Evolutionary conservation across 75 land plant species (phyloP).

Genomic region (Selaginella tamariscina): DNA sequence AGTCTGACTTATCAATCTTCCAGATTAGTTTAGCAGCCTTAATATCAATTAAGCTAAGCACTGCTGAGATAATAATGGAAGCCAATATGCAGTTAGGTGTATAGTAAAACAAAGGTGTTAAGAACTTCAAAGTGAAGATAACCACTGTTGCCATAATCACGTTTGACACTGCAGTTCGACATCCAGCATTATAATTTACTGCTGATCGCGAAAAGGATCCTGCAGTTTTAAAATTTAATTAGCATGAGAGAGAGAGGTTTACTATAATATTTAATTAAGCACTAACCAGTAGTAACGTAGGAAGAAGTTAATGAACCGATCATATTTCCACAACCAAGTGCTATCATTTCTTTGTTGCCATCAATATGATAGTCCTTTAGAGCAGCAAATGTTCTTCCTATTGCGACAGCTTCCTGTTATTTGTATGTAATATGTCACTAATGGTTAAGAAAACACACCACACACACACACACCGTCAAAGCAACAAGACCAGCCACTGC

Average conservation of each 20-base stretch:
- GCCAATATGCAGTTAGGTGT: background rate
- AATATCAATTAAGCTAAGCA: background rate
- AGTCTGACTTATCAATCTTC: slow-evolving; percentile 5
- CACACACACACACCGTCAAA: background rate
- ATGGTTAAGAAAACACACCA: background rate
- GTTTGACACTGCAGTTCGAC: background rate
- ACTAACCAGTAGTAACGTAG: background rate
- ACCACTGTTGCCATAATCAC: background rate
- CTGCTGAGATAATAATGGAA: background rate
- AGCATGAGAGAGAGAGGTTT: background rate
- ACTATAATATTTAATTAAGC: background rate
- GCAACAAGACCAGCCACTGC: slow-evolving; percentile 15
- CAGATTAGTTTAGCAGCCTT: background rate
- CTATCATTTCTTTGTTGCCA: slow-evolving; percentile 3
- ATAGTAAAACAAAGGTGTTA: slow-evolving; percentile 1
- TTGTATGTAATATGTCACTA: background rate
- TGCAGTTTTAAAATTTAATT: background rate
- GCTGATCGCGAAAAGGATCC: background rate
- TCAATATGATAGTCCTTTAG: slow-evolving; percentile 11
- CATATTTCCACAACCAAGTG: background rate
- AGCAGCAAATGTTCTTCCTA: slow-evolving; percentile 7
- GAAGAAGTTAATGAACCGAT: background rate
- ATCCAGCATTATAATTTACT: background rate
- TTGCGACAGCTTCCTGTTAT: background rate
- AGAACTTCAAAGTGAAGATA: background rate